Evolutionary conservation across 2,329 filamentous ascomycete genomes (phyloP), one percentile per base, ranked within the genome.

Genomic region (Zelopaecilomyces penicillatus): DNA sequence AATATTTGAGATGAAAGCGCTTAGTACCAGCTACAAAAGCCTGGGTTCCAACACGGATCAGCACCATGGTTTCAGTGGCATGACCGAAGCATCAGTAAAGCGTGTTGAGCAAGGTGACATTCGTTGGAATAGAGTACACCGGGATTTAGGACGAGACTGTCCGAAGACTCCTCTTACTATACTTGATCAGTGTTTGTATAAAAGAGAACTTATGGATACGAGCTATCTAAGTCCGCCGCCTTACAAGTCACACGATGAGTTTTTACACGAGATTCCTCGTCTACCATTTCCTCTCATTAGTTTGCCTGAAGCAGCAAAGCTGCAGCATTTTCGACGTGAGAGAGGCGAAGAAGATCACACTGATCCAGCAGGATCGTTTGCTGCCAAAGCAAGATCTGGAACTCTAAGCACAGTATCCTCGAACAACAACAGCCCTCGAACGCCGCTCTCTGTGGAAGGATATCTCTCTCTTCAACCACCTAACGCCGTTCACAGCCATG

Each of bases 331-430:
- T 27, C 59, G 63, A 19, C 48, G 61, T 35, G 55, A 60, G 12
- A 47, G 60, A 10, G 64, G 64, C 5, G 61, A 66, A 39, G 64
- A 66, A 43, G 65, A 67, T 32, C 63, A 66, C 39, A 66, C 61
- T 1, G 57, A 64, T 31, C 46, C 51, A 4, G 55, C 51, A 3
- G 46, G 49, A 1, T 57, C 54, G 0, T 65, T 65, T 45, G 56
- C 53, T 3, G 52, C 53, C 27, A 58, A 52, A 43, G 52, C 49
- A 6, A 56, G 59, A 36, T 60, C 59, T 4, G 56, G 51, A 5
- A 63, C 64, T 1, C 43, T 57, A 36, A 64, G 62, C 44, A 63
- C 63, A 5, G 37, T 54, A 2, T 57, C 57, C 11, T 60, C 61
- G 1, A 48, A 19, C 19, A 19, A 19, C 19, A 47, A 44, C 12